These are phyloP conservation scores for Didymella keratinophila DNA, from an alignment of 2,329 filamentous ascomycete genomes.

Conservation along the genomic window DNA sequence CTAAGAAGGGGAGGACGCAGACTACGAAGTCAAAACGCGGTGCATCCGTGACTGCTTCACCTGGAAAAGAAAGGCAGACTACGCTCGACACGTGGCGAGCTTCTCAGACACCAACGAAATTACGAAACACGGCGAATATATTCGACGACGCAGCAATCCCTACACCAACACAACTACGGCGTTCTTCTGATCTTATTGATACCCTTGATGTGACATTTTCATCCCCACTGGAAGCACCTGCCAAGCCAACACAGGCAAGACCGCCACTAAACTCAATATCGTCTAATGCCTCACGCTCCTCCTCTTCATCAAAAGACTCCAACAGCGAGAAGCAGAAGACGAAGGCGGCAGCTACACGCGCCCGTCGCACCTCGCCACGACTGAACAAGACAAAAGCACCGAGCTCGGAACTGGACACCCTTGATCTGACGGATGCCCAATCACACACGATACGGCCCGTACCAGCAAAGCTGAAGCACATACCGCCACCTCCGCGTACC, in stretches of 20 bases:
- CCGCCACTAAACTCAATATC: slow-evolving; percentile 39
- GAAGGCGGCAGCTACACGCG: slow-evolving; percentile 5
- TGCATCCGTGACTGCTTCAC: slow-evolving; percentile 27
- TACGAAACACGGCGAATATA: slow-evolving; percentile 11
- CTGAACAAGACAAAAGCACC: slow-evolving; percentile 27
- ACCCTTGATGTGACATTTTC: slow-evolving; percentile 44
- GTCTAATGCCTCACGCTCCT: slow-evolving; percentile 35
- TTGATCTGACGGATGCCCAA: slow-evolving; percentile 31
- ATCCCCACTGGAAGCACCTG: slow-evolving; percentile 23
- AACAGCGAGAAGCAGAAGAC: slow-evolving; percentile 15
- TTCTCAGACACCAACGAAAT: slow-evolving; percentile 38
- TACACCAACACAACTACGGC: slow-evolving; percentile 27
- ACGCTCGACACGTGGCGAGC: slow-evolving; percentile 44
- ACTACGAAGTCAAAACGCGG: slow-evolving; percentile 18
- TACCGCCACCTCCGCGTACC: no score
- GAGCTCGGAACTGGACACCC: slow-evolving; percentile 29
- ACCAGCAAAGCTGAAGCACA: no score
- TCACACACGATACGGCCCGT: neutral
- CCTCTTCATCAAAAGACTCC: slow-evolving; percentile 19
- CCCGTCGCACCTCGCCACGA: slow-evolving; percentile 35
- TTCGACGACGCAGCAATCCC: slow-evolving; percentile 24
- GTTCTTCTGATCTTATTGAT: slow-evolving; percentile 29
- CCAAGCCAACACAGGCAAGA: slow-evolving; percentile 21
- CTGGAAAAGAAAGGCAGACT: slow-evolving; percentile 37
- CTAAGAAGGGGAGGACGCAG: slow-evolving; percentile 36